Conservation (phyloP, 2,329 filamentous ascomycete genomes). For the Tolypocladium ophioglossoides region DNA sequence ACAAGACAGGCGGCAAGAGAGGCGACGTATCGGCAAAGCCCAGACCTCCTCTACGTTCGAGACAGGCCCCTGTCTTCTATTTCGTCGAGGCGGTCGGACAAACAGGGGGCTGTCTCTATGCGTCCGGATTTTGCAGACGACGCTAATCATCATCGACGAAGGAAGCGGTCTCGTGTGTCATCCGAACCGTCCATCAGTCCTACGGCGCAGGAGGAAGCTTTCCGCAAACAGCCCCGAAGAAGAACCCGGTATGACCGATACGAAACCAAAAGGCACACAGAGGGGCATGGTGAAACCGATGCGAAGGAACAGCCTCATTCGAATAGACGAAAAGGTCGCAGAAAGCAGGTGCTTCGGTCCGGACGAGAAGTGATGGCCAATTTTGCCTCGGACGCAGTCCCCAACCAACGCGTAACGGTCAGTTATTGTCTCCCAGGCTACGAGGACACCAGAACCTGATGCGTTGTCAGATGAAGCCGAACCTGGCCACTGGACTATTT, state of each 20-base stretch:
- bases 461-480: slow-evolving; percentile 19
- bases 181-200: not conserved
- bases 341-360: slow-evolving; percentile 20
- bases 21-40: not conserved
- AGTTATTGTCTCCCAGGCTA: not conserved
- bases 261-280: slow-evolving; percentile 1
- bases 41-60: slow-evolving; percentile 1
- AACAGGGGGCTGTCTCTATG: not conserved
- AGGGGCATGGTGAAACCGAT: not conserved
- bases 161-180: not conserved
- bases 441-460: not conserved
- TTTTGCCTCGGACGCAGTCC: slow-evolving; percentile 44
- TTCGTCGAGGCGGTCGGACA: not conserved
- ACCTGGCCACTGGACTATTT: slow-evolving; percentile 21
- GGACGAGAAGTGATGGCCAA: slow-evolving; percentile 40
- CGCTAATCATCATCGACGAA: not conserved
- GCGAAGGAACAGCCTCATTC: not conserved
- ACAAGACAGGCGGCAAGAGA: not conserved
- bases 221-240: slow-evolving; percentile 1
- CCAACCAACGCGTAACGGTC: slow-evolving; percentile 24
- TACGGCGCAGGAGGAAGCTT: not conserved
- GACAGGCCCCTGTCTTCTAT: slow-evolving; percentile 1
- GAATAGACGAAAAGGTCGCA: slow-evolving; percentile 3
- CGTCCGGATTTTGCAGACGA: not conserved
- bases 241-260: slow-evolving; percentile 7